phyloP scores from a whole-genome alignment of 495 filamentous ascomycete genomes.

The Aspergillus coremiiformis region DNA sequence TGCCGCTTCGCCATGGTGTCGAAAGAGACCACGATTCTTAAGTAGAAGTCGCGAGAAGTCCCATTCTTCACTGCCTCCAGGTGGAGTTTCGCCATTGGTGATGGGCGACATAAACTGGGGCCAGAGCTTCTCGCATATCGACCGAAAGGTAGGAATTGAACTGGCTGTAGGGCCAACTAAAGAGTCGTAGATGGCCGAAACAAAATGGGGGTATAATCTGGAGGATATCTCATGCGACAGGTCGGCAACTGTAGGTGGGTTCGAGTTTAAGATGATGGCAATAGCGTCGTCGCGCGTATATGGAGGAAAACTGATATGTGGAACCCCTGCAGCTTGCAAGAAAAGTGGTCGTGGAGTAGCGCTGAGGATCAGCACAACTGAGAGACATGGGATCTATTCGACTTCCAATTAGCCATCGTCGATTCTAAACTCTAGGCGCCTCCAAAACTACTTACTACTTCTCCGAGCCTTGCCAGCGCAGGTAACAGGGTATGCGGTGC shows the following conservation, averaged over 20 bases:
- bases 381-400: conserved; percentile 71
- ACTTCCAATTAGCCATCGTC: conserved; percentile 11
- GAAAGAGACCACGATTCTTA: conserved; percentile 63
- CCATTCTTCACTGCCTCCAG: conserved; percentile 46
- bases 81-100: conserved; percentile 27
- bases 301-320: conserved; percentile 76
- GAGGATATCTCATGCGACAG: conserved; percentile 23
- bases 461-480: conserved; percentile 70
- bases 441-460: conserved; percentile 50
- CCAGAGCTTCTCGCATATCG: conserved; percentile 63
- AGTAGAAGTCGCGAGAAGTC: conserved; percentile 80
- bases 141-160: conserved; percentile 37
- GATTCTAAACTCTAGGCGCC: not conserved
- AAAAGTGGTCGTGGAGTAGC: conserved; percentile 58
- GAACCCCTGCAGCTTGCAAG: conserved; percentile 62
- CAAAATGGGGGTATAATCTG: conserved; percentile 37
- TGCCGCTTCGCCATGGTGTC: conserved; percentile 66
- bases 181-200: conserved; percentile 36
- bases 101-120: conserved; percentile 58
- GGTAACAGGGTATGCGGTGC: conserved; percentile 71
- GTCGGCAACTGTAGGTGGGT: conserved; percentile 28
- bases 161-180: conserved; percentile 36
- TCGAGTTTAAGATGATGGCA: conserved; percentile 53
- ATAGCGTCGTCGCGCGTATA: conserved; percentile 78
- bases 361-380: conserved; percentile 69